Evolutionary conservation across 108 stramenopile species (phyloP), one percentile per base, ranked within the genome.

Genomic region (Cyclotella cryptica): DNA sequence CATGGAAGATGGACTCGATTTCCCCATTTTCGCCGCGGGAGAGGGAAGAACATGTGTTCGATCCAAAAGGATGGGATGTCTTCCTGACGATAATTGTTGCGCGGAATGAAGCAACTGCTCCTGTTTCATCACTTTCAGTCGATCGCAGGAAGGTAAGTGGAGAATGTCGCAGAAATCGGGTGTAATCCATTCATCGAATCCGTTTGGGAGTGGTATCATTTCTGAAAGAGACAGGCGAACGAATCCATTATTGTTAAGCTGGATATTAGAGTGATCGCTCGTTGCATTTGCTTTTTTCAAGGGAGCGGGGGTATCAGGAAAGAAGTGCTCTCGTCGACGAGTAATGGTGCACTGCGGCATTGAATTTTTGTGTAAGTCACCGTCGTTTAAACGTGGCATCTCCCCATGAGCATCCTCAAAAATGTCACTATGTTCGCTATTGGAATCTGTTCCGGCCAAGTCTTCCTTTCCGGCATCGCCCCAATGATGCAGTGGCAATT

Each of bases 171-270:
- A 91, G 45, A 85, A 72, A 13, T 88, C 79, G 8, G 94, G 94
- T 49, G 92, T 83, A 15, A 79, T 66, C 94, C 94, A 95, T 72
- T 91, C 89, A 44, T 92, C 80, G 52, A 73, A 89, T 21, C 84
- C 85, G 15, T 79, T 71, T 5, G 94, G 94, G 0, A 90, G 61
- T 15, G 72, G 69, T 27, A 88, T 51, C 52, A 73, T 42, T 14
- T 76, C 78, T 0, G 40, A 14, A 3, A 84, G 54, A 28, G 71
- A 60, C 30, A 21, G 72, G 22, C 26, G 42, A 28, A 79, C 15
- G 15, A 79, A 57, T 64, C 69, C 71, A 66, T 66, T 35, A 21
- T 54, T 52, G 52, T 3, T 11, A 35, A 14, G 1, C 11, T 41
- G 8, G 10, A 1, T 18, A 15, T 18, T 62, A 3, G 55, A 5